These are phyloP conservation scores for Fraxinus sp. DNA, from an alignment of 305 asterid genomes.

Conservation along the genomic window DNA sequence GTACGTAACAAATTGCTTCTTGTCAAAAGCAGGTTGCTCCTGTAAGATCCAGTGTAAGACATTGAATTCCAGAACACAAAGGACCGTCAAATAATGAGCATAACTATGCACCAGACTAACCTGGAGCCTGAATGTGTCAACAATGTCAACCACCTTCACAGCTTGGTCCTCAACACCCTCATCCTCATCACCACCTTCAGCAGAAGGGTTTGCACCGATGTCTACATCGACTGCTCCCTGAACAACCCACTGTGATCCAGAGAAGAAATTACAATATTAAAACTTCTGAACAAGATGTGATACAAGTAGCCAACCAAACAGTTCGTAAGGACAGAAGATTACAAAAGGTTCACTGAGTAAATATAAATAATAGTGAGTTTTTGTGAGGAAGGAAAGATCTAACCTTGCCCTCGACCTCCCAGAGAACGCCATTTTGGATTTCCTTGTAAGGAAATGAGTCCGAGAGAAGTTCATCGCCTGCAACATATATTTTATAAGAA, in stretches of 20 bases:
- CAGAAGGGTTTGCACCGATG: constrained; percentile 92
- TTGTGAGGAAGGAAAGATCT: background rate
- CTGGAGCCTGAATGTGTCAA: constrained; percentile 83
- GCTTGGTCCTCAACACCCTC: constrained; percentile 72
- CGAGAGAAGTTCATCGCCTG: constrained; percentile 87
- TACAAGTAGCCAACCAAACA: background rate
- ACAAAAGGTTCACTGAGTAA: background rate
- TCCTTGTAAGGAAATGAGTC: constrained; percentile 79
- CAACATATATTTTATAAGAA: background rate
- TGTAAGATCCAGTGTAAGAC: background rate
- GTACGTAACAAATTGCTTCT: constrained; percentile 60
- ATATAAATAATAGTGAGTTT: background rate
- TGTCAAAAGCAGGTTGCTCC: constrained; percentile 81
- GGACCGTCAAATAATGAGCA: background rate
- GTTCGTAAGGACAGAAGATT: background rate
- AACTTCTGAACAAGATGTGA: background rate
- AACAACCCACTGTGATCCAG: constrained; percentile 59
- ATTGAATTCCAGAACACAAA: background rate
- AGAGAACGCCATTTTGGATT: constrained; percentile 58
- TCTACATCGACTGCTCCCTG: constrained; percentile 62
- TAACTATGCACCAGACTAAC: constrained; percentile 20
- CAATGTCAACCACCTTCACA: constrained; percentile 69
- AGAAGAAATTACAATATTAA: background rate
- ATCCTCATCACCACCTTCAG: constrained; percentile 71
- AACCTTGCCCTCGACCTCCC: constrained; percentile 87